Evolutionary conservation across 331 rosid genomes (phyloP).

Genomic region (Acacia concinna): DNA sequence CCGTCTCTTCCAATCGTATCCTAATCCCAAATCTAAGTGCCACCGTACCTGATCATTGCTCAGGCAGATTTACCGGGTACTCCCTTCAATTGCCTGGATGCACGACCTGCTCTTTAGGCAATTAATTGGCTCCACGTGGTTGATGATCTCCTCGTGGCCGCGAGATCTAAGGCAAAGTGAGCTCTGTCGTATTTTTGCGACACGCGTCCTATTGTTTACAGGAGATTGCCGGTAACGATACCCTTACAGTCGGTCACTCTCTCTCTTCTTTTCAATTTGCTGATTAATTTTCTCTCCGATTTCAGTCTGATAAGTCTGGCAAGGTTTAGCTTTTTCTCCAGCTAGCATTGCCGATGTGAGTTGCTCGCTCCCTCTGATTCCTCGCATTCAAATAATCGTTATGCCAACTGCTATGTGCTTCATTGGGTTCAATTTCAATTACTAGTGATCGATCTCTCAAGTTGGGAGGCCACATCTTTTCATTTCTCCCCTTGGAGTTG

Average conservation of each 20-base stretch:
- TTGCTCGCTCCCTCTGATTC: slow-evolving; percentile 17
- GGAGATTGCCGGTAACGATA: not conserved
- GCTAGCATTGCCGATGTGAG: slow-evolving; percentile 47
- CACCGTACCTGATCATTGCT: not conserved
- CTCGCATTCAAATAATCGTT: not conserved
- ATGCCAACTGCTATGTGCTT: not conserved
- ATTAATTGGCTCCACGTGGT: not conserved
- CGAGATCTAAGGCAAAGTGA: not conserved
- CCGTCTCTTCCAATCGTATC: not conserved
- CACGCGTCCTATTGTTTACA: not conserved
- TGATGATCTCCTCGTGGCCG: not conserved
- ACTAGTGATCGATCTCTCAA: slow-evolving; percentile 42
- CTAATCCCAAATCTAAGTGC: not conserved
- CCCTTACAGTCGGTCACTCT: not conserved
- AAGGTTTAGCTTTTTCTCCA: not conserved
- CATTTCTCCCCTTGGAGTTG: not conserved
- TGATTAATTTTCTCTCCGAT: not conserved
- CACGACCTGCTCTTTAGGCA: not conserved
- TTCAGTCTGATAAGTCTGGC: not conserved
- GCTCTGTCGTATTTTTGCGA: not conserved
- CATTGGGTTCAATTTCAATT: not conserved
- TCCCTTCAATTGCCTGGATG: not conserved
- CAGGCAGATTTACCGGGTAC: not conserved
- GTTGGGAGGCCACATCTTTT: slow-evolving; percentile 7
- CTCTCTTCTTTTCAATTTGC: not conserved